Conservation (phyloP, 139 green algal genomes). For the Chlorella sp. region DNA sequence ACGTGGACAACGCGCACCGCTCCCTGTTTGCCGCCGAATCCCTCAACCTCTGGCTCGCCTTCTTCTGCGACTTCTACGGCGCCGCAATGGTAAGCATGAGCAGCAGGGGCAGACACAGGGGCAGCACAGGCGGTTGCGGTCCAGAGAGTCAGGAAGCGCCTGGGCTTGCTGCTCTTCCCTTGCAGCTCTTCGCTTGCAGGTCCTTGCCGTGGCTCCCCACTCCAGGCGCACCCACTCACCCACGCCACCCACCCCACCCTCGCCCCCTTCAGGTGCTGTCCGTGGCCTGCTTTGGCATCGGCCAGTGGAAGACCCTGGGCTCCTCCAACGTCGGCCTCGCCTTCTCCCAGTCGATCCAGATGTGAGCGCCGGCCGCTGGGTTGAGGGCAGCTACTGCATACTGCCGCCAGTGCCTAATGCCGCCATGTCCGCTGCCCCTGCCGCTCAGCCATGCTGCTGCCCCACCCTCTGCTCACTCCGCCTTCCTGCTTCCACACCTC, state of each 20-base stretch:
- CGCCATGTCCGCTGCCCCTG: too few species aligned
- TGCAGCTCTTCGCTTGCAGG: too few species aligned
- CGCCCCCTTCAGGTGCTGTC: slow-evolving; percentile 45
- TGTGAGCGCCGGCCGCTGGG: background rate
- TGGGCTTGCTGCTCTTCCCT: background rate
- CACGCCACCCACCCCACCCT: too few species aligned
- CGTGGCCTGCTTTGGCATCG: slow-evolving; percentile 62
- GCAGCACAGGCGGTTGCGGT: too few species aligned
- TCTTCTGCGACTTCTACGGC: slow-evolving; percentile 74
- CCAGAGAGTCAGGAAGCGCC: too few species aligned
- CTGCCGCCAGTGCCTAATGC: too few species aligned
- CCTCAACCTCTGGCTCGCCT: slow-evolving; percentile 73
- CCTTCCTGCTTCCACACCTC: background rate
- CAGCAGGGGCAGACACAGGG: too few species aligned
- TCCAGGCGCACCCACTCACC: too few species aligned
- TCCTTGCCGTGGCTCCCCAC: too few species aligned
- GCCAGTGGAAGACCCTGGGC: slow-evolving; percentile 32
- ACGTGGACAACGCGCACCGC: slow-evolving; percentile 62
- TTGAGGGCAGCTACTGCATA: too few species aligned
- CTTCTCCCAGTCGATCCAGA: slow-evolving; percentile 70
- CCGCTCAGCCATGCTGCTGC: too few species aligned
- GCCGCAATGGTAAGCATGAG: slow-evolving; percentile 52
- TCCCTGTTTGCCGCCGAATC: slow-evolving; percentile 70
- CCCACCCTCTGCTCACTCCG: too few species aligned
- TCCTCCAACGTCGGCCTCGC: slow-evolving; percentile 63